phyloP scores from a whole-genome alignment of 2,329 filamentous ascomycete species.

The Dactylonectria estremocensis region DNA sequence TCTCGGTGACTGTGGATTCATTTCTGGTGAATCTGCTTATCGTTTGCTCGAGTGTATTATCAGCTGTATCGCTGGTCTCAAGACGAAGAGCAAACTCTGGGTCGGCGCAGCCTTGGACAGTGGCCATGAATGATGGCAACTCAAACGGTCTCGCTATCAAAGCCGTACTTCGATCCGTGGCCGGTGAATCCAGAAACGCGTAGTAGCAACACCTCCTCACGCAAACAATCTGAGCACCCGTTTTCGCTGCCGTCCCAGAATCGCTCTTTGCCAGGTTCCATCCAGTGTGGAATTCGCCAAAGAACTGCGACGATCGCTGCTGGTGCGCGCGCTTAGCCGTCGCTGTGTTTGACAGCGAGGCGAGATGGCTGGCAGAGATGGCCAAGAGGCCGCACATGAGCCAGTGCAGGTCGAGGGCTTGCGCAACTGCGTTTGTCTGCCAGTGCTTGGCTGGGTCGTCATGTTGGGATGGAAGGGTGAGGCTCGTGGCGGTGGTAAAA shows the following conservation, averaged over 20 bases:
- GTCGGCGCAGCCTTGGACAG: not conserved
- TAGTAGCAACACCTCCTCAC: not conserved
- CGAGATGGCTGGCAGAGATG: not conserved
- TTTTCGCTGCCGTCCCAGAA: not conserved
- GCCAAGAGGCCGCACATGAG: not conserved
- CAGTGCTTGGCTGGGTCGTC: not conserved
- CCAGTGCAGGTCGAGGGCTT: not conserved
- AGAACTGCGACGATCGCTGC: not conserved
- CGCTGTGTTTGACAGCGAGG: not conserved
- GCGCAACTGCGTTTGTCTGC: not conserved
- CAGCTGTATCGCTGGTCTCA: too few species aligned
- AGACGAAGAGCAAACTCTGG: not conserved
- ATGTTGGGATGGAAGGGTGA: not conserved
- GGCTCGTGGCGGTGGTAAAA: not conserved
- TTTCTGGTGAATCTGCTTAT: too few species aligned
- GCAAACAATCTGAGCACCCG: not conserved
- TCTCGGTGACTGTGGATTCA: too few species aligned
- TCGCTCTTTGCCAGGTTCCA: not conserved
- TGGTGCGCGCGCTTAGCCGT: not conserved
- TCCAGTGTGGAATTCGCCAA: not conserved
- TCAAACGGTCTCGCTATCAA: not conserved
- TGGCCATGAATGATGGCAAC: not conserved
- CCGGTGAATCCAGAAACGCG: not conserved
- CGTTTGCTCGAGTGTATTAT: too few species aligned
- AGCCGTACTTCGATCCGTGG: not conserved